phyloP scores from a whole-genome alignment of 2,329 filamentous ascomycete genomes.

The Chaetomiaceae sp. region DNA sequence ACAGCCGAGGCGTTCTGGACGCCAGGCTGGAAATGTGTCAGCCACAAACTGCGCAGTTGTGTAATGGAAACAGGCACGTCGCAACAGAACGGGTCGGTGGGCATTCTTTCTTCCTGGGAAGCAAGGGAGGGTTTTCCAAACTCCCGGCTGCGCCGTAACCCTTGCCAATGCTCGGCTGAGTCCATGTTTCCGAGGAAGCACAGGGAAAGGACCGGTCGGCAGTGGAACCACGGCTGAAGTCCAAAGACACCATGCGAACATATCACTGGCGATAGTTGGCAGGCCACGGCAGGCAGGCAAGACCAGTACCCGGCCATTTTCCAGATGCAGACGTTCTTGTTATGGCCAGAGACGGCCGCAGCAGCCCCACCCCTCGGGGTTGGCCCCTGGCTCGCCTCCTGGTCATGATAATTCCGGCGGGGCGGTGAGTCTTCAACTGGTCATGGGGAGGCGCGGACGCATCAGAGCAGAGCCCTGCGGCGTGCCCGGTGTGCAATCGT shows the following conservation, averaged over 20 bases:
- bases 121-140: too few species aligned
- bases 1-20: too few species aligned
- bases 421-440: constrained; percentile 20
- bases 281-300: background rate
- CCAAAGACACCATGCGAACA: constrained; percentile 2
- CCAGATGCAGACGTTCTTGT: background rate
- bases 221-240: background rate
- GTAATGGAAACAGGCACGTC: too few species aligned
- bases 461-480: constrained; percentile 16
- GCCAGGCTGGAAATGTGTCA: too few species aligned
- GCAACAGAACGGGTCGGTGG: background rate
- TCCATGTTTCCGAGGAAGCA: too few species aligned
- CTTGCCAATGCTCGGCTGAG: background rate
- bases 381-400: constrained; percentile 6
- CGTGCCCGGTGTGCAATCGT: constrained; percentile 13
- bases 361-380: constrained; percentile 7
- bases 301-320: background rate
- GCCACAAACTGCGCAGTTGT: too few species aligned
- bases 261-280: background rate
- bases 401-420: background rate
- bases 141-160: background rate
- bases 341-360: background rate
- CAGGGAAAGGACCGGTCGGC: too few species aligned
- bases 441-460: constrained; percentile 10
- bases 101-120: too few species aligned